Percentiles rank a stretch among this genome's conserved stretches.
phyloP scores from a whole-genome alignment of 176 grass and related monocot genomes.

The Oryza officinalis region DNA sequence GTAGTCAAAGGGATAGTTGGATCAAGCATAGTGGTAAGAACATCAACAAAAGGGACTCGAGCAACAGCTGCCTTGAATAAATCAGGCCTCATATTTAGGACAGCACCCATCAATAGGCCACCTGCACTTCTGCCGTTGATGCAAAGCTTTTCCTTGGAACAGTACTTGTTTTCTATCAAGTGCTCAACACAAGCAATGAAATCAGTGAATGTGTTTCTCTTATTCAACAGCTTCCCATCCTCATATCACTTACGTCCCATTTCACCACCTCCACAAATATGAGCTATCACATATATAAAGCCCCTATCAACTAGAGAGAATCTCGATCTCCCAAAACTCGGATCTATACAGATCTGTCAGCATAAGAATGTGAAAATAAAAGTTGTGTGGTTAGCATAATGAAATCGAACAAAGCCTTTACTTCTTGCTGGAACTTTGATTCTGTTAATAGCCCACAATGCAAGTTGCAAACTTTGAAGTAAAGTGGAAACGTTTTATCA shows the following conservation, averaged over 20 bases:
- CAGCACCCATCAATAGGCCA: slow-evolving; percentile 73
- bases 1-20: slow-evolving; percentile 86
- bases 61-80: slow-evolving; percentile 75
- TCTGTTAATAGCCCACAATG: background rate
- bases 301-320: slow-evolving; percentile 85
- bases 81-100: slow-evolving; percentile 92
- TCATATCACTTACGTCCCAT: slow-evolving; percentile 97
- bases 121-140: slow-evolving; percentile 90
- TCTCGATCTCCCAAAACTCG: slow-evolving; percentile 61
- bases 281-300: slow-evolving; percentile 81
- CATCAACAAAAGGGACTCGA: slow-evolving; percentile 93
- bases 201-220: slow-evolving; percentile 96
- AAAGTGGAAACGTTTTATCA: slow-evolving; percentile 3
- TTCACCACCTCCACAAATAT: slow-evolving; percentile 90
- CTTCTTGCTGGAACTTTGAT: background rate
- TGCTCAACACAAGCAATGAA: slow-evolving; percentile 85
- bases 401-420: background rate
- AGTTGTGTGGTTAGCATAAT: background rate
- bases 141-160: slow-evolving; percentile 75
- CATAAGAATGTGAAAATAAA: slow-evolving; percentile 1
- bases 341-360: slow-evolving; percentile 70
- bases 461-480: slow-evolving; percentile 19
- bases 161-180: slow-evolving; percentile 77
- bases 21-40: slow-evolving; percentile 90
- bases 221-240: slow-evolving; percentile 79